Conservation (phyloP, 1,139 yeast species). For the Candida sp. region DNA sequence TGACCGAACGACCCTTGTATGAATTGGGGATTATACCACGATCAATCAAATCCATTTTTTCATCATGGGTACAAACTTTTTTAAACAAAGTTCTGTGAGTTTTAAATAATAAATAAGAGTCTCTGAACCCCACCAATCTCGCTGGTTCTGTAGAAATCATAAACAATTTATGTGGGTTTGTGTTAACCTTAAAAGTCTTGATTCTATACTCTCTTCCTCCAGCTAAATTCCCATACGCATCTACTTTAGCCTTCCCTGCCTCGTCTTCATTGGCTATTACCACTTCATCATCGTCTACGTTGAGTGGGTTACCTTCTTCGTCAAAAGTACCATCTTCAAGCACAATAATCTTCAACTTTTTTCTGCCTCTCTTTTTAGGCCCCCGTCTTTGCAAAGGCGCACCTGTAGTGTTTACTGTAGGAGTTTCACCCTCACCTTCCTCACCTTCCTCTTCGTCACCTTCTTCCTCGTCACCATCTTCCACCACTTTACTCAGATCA, state of each 20-base stretch:
- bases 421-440: slow-evolving; percentile 16
- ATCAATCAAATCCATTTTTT: slow-evolving; percentile 78
- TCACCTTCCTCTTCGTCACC: slow-evolving; percentile 23
- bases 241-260: slow-evolving; percentile 76
- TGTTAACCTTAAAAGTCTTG: slow-evolving; percentile 74
- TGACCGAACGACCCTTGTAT: slow-evolving; percentile 86
- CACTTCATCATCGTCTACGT: slow-evolving; percentile 74
- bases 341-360: slow-evolving; percentile 33
- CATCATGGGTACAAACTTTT: slow-evolving; percentile 70
- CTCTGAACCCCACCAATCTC: slow-evolving; percentile 90
- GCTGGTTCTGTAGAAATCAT: slow-evolving; percentile 98
- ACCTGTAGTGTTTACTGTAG: slow-evolving; percentile 14
- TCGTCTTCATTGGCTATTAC: slow-evolving; percentile 72
- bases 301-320: slow-evolving; percentile 50
- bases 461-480: slow-evolving; percentile 15
- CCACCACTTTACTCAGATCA: slow-evolving; percentile 14
- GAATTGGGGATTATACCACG: slow-evolving; percentile 85
- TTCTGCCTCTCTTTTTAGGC: slow-evolving; percentile 46
- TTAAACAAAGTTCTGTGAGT: slow-evolving; percentile 75
- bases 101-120: slow-evolving; percentile 86
- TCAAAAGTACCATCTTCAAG: slow-evolving; percentile 43
- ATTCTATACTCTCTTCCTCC: slow-evolving; percentile 83
- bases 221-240: slow-evolving; percentile 58
- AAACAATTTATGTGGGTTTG: slow-evolving; percentile 69
- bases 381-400: slow-evolving; percentile 14